These are phyloP conservation scores for Kokia cookei DNA, from an alignment of 441 rosid species.

Conservation along the genomic window DNA sequence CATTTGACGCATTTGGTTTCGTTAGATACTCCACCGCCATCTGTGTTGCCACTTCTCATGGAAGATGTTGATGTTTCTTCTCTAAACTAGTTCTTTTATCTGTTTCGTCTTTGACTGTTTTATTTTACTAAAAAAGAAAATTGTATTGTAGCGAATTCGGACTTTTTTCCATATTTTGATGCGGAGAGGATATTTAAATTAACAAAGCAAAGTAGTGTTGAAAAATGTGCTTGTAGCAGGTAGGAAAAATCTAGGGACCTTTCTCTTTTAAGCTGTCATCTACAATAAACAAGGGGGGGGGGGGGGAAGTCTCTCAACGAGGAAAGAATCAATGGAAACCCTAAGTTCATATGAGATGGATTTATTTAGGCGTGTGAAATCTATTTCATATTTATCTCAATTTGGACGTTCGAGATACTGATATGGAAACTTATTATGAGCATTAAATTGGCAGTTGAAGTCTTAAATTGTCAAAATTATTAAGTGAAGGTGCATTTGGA, in stretches of 20 bases:
- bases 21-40: no score
- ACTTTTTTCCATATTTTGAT: neutral
- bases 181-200: neutral
- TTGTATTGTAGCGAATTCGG: no score
- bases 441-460: neutral
- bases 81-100: no score
- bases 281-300: neutral
- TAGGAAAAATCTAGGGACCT: slow-evolving; percentile 8
- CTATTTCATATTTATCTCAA: no score
- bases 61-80: no score
- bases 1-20: no score
- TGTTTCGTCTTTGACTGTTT: no score
- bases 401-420: no score
- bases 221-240: slow-evolving; percentile 4
- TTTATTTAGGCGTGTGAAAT: no score
- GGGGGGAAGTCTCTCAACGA: no score
- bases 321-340: neutral
- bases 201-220: neutral
- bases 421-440: neutral
- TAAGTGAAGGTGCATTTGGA: neutral
- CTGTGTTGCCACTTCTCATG: no score
- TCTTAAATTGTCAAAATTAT: neutral
- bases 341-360: neutral
- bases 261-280: neutral
- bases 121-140: no score